Evolutionary conservation across 78 protist genomes (phyloP).

Genomic region (Dictyostelium discoideum): dicty_2.7 NC_007090.3:1983501-1984000

Average conservation of each 20-base stretch:
- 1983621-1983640: constrained; percentile 82
- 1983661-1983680: constrained; percentile 67
- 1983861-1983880: background rate
- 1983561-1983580: constrained; percentile 79
- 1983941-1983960: background rate
- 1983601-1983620: constrained; percentile 80
- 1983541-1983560: constrained; percentile 76
- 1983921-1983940: background rate
- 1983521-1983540: constrained; percentile 79
- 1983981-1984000: background rate
- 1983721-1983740: background rate
- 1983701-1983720: constrained; percentile 73
- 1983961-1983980: background rate
- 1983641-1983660: constrained; percentile 86
- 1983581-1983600: constrained; percentile 78
- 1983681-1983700: constrained; percentile 64
- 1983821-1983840: constrained; percentile 74
- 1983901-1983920: background rate
- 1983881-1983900: background rate
- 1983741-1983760: constrained; percentile 43
- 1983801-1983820: constrained; percentile 62
- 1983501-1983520: constrained; percentile 79
- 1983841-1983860: constrained; percentile 29
- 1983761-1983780: constrained; percentile 79
- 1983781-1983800: constrained; percentile 82